Evolutionary conservation across 129 eudicot genomes (phyloP).

Genomic region (Helianthus annuus): DNA sequence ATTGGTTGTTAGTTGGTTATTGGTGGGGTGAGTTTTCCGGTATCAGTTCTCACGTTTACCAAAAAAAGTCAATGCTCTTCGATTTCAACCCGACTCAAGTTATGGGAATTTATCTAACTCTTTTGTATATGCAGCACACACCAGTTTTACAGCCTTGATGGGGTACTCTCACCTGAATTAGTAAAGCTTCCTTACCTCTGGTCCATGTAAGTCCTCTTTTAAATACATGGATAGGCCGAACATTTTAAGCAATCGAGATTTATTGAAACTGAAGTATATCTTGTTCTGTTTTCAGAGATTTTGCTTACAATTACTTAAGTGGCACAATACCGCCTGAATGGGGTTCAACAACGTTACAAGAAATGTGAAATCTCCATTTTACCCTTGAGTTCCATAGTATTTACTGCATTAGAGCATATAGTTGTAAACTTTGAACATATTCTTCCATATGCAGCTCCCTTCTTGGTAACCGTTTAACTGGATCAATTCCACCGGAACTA

Average conservation of each 20-base stretch:
- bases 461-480: slow-evolving; percentile 68
- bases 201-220: slow-evolving; percentile 51
- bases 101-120: slow-evolving; percentile 6
- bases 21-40: no score
- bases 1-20: no score
- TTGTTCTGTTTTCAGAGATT: slow-evolving; percentile 51
- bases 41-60: no score
- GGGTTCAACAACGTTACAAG: slow-evolving; percentile 54
- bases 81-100: neutral
- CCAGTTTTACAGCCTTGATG: slow-evolving; percentile 72
- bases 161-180: slow-evolving; percentile 66
- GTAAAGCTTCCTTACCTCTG: slow-evolving; percentile 67
- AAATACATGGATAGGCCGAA: neutral
- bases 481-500: slow-evolving; percentile 61
- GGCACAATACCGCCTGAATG: slow-evolving; percentile 78
- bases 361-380: slow-evolving; percentile 42
- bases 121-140: slow-evolving; percentile 49
- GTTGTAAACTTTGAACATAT: slow-evolving; percentile 1
- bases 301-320: slow-evolving; percentile 67
- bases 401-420: neutral
- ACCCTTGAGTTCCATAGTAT: neutral
- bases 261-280: slow-evolving; percentile 4
- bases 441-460: slow-evolving; percentile 54
- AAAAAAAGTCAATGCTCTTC: neutral
- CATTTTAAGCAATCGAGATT: neutral